Percentiles rank a stretch among this genome's conserved stretches.
Evolutionary conservation across 202 grass and related monocot genomes (phyloP).

Genomic region (Hordeum pubiflorum): DNA sequence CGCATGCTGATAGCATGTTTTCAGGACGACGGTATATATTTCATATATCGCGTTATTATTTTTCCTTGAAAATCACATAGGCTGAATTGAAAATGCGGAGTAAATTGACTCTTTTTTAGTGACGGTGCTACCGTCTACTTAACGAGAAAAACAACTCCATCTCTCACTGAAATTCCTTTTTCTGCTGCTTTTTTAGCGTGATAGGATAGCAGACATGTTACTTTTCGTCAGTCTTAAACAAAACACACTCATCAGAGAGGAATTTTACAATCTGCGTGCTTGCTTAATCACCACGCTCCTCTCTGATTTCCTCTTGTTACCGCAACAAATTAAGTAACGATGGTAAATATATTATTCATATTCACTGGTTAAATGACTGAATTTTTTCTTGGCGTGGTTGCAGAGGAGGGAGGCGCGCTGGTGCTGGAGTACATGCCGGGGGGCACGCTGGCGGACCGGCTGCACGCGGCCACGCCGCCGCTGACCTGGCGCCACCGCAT

Average conservation of each 20-base stretch:
- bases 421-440: constrained; percentile 69
- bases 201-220: background rate
- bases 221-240: background rate
- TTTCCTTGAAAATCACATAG: too few species aligned
- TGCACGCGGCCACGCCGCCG: background rate
- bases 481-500: constrained; percentile 53
- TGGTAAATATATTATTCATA: too few species aligned
- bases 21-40: too few species aligned
- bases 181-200: background rate
- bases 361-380: background rate
- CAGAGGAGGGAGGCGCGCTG: constrained; percentile 82
- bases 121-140: background rate
- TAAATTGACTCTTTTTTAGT: background rate
- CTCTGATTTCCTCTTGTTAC: background rate
- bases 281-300: too few species aligned
- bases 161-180: background rate
- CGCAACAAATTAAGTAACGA: too few species aligned
- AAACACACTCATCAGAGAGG: too few species aligned
- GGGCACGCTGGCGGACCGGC: constrained; percentile 54
- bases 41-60: too few species aligned
- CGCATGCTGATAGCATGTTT: too few species aligned
- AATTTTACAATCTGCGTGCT: too few species aligned
- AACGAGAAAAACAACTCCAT: background rate
- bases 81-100: too few species aligned
- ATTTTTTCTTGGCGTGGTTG: background rate